phyloP scores from a whole-genome alignment of 1,284 basidiomycete species.

The Trichosporon coremiiforme region DNA sequence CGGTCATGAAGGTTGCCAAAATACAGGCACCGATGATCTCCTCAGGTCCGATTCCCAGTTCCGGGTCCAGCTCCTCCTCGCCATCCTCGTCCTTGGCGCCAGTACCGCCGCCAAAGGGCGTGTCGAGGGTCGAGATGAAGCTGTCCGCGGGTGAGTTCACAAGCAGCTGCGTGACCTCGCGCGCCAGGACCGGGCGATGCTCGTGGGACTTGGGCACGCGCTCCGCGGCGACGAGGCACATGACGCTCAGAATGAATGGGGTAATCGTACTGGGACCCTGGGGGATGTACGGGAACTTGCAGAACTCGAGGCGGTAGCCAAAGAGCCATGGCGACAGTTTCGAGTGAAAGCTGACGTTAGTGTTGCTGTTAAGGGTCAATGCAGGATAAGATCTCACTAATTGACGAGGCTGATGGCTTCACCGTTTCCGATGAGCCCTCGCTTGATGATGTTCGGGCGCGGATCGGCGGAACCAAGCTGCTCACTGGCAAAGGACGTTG shows the following conservation, averaged over 20 bases:
- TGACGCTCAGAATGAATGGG: conserved; percentile 49
- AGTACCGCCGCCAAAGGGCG: conserved; percentile 27
- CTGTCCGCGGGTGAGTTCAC: conserved; percentile 46
- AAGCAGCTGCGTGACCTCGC: conserved; percentile 40
- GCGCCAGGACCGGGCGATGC: conserved; percentile 34
- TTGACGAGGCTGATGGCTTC: conserved; percentile 43
- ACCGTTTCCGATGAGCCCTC: conserved; percentile 35
- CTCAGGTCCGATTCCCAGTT: conserved; percentile 54
- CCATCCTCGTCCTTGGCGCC: conserved; percentile 32
- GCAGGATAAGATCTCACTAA: conserved; percentile 38
- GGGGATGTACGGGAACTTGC: conserved; percentile 48
- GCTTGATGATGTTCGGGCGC: conserved; percentile 47
- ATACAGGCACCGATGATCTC: conserved; percentile 52
- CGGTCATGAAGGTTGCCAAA: conserved; percentile 45
- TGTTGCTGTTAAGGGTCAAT: not conserved
- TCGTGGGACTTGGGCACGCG: conserved; percentile 37
- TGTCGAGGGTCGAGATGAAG: conserved; percentile 31
- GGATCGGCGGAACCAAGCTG: conserved; percentile 44
- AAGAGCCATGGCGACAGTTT: conserved; percentile 44
- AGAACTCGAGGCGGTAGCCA: conserved; percentile 47
- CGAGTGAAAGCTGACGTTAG: conserved; percentile 42
- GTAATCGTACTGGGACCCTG: conserved; percentile 47
- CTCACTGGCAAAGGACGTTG: conserved; percentile 21
- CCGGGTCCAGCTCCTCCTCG: conserved; percentile 43
- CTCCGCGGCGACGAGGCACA: conserved; percentile 48